These are phyloP conservation scores for Pyronema domesticum DNA, from an alignment of 495 filamentous ascomycete species.

Conservation along the genomic window DNA sequence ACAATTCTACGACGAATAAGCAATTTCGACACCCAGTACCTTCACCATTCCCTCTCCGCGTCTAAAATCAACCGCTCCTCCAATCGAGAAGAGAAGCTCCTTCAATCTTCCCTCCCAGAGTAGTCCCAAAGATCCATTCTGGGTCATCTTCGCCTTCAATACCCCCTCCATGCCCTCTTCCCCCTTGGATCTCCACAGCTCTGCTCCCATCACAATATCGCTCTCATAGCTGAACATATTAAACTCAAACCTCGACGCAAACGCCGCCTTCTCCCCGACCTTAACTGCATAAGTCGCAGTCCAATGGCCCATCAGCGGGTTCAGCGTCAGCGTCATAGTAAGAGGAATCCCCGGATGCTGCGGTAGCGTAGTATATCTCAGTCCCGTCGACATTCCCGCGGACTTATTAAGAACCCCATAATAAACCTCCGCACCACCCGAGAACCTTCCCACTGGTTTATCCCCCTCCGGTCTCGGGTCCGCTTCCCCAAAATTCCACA, in stretches of 20 bases:
- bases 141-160: conserved; percentile 75
- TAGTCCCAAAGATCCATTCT: conserved; percentile 63
- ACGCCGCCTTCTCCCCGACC: conserved; percentile 58
- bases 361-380: conserved; percentile 83
- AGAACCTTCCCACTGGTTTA: conserved; percentile 47
- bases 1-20: conserved; percentile 64
- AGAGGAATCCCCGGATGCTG: conserved; percentile 67
- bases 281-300: conserved; percentile 78
- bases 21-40: conserved; percentile 69
- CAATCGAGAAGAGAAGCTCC: conserved; percentile 79
- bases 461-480: conserved; percentile 22
- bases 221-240: conserved; percentile 98
- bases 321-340: conserved; percentile 78
- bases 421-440: conserved; percentile 80
- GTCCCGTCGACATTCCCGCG: conserved; percentile 59
- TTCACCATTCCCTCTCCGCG: conserved; percentile 50
- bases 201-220: conserved; percentile 72
- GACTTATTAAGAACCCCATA: conserved; percentile 85
- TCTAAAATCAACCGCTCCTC: conserved; percentile 58
- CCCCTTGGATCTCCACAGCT: conserved; percentile 58
- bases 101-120: conserved; percentile 92
- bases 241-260: conserved; percentile 84
- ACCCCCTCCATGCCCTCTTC: conserved; percentile 39
- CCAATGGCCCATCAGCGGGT: conserved; percentile 81
- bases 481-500: conserved; percentile 72